A percentile compares a stretch with the other conserved stretches of the same genome.
phyloP scores from a whole-genome alignment of 345 rosid genomes.

The Turnera subulata region DNA sequence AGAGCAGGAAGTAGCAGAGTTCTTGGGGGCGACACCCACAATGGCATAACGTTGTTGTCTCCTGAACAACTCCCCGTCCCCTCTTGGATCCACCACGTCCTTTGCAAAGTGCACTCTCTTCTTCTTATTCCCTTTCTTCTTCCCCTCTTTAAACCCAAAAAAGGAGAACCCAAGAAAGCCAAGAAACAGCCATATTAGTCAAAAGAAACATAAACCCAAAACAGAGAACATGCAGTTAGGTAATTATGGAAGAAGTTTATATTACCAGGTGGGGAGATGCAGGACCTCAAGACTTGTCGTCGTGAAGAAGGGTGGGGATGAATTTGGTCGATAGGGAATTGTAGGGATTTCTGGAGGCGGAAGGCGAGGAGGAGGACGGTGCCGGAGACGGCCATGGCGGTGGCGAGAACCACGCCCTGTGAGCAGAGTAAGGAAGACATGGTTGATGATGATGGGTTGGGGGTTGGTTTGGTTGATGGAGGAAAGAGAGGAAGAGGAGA shows the following conservation, averaged over 20 bases:
- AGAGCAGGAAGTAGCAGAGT: too few relatives aligned
- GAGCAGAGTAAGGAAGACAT: slow-evolving; percentile 55
- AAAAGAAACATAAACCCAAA: not conserved
- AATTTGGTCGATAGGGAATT: slow-evolving; percentile 22
- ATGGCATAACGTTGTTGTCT: slow-evolving; percentile 20
- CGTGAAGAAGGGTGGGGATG: slow-evolving; percentile 21
- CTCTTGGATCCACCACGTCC: slow-evolving; percentile 54
- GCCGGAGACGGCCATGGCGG: slow-evolving; percentile 81
- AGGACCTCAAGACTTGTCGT: slow-evolving; percentile 36
- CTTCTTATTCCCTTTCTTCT: slow-evolving; percentile 35
- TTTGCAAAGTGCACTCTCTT: slow-evolving; percentile 54
- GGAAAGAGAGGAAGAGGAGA: too few relatives aligned
- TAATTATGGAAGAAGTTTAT: too few relatives aligned
- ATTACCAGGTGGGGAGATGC: slow-evolving; percentile 54
- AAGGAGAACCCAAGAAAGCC: not conserved
- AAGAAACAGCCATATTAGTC: not conserved
- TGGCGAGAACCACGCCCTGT: slow-evolving; percentile 59
- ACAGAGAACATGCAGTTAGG: not conserved
- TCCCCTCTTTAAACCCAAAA: slow-evolving; percentile 24
- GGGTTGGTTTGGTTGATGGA: too few relatives aligned
- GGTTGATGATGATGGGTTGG: too few relatives aligned
- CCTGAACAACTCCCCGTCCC: slow-evolving; percentile 45
- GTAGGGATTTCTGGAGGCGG: slow-evolving; percentile 49
- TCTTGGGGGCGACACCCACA: not conserved
- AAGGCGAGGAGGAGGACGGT: slow-evolving; percentile 64